Percentiles rank a stretch among this genome's conserved stretches.
These are phyloP conservation scores for Falciphora oryzae DNA, from an alignment of 2,329 filamentous ascomycete genomes.

Conservation along the genomic window DNA sequence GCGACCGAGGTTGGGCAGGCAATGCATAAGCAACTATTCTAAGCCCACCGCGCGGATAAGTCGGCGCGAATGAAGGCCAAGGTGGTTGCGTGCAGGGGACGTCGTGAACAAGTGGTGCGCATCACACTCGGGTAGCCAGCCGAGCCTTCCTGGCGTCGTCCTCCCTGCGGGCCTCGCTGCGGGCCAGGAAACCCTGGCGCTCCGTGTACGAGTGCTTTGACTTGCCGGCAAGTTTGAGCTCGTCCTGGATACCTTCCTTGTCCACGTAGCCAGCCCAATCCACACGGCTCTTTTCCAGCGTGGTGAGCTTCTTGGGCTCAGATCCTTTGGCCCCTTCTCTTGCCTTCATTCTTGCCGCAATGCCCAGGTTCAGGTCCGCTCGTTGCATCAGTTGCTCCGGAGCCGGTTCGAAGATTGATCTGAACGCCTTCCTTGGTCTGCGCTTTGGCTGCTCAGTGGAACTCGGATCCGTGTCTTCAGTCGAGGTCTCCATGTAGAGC, in stretches of 20 bases:
- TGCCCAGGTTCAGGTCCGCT: slow-evolving; percentile 52
- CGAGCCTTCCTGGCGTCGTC: slow-evolving; percentile 53
- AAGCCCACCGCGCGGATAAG: neutral
- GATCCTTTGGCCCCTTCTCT: slow-evolving; percentile 34
- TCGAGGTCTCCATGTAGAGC: slow-evolving; percentile 44
- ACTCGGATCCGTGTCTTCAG: slow-evolving; percentile 19
- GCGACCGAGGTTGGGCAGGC: no score
- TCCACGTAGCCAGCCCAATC: slow-evolving; percentile 70
- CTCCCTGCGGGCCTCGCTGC: slow-evolving; percentile 57
- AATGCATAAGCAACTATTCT: neutral
- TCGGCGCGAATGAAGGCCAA: neutral
- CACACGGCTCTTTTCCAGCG: slow-evolving; percentile 66
- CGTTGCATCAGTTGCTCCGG: slow-evolving; percentile 37
- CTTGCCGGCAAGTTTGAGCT: slow-evolving; percentile 58
- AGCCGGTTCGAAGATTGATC: slow-evolving; percentile 57
- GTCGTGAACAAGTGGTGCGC: neutral
- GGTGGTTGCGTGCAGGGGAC: neutral
- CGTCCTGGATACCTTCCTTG: slow-evolving; percentile 64
- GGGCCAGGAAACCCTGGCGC: slow-evolving; percentile 58
- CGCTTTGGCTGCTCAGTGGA: slow-evolving; percentile 30
- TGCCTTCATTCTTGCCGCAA: slow-evolving; percentile 41
- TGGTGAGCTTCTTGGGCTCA: slow-evolving; percentile 60
- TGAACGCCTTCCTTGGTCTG: slow-evolving; percentile 49
- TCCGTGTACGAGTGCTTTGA: slow-evolving; percentile 58
- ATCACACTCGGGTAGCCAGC: slow-evolving; percentile 31